Evolutionary conservation across 352 stramenopile genomes (phyloP).

Genomic region (Globisporangium cystogenes): DNA sequence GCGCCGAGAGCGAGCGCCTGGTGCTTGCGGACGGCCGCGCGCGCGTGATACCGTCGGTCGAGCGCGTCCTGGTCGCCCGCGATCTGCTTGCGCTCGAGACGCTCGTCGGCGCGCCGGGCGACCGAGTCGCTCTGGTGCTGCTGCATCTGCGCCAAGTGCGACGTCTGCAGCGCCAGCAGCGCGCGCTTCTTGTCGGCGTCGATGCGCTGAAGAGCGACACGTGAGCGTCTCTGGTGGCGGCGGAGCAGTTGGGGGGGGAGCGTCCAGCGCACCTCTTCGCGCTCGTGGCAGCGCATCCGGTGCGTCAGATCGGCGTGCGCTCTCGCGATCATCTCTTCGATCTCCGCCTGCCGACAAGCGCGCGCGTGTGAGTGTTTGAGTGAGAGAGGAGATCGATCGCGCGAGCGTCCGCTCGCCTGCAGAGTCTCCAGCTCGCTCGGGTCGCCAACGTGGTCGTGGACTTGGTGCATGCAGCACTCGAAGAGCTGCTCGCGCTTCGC

Average conservation of each 20-base stretch:
- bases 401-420: slow-evolving; percentile 8
- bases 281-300: slow-evolving; percentile 13
- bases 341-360: slow-evolving; percentile 13
- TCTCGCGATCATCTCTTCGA: slow-evolving; percentile 18
- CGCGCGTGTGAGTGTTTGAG: too few species aligned
- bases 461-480: slow-evolving; percentile 22
- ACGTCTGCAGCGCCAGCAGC: slow-evolving; percentile 20
- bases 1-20: slow-evolving; percentile 10
- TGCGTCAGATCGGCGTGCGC: slow-evolving; percentile 15
- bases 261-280: slow-evolving; percentile 18
- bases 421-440: slow-evolving; percentile 16
- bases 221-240: too few species aligned
- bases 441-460: slow-evolving; percentile 8
- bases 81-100: neutral
- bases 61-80: slow-evolving; percentile 19
- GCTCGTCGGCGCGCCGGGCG: neutral
- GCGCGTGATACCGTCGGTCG: slow-evolving; percentile 14
- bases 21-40: slow-evolving; percentile 15
- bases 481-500: slow-evolving; percentile 22
- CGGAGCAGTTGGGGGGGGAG: too few species aligned
- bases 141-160: slow-evolving; percentile 26
- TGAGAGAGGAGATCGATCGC: too few species aligned
- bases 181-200: slow-evolving; percentile 17
- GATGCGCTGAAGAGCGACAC: slow-evolving; percentile 6
- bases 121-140: slow-evolving; percentile 9